A percentile compares a stretch with the other conserved stretches of the same genome.
These are phyloP conservation scores for Verticillium alfalfae DNA, from an alignment of 2,329 filamentous ascomycete genomes.

Conservation along the genomic window DNA sequence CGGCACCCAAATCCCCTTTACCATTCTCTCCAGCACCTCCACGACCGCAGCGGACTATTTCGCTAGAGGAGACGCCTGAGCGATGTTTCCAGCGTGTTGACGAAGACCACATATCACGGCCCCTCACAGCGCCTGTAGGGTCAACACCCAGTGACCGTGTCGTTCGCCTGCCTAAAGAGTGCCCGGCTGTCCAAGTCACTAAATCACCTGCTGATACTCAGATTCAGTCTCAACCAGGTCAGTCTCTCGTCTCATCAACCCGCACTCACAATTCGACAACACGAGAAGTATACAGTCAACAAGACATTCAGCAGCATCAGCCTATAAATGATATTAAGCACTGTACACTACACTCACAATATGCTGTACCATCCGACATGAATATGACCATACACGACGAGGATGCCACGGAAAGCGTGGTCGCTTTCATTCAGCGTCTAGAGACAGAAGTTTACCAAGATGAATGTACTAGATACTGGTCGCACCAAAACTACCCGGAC, in stretches of 20 bases:
- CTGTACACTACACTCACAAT: neutral
- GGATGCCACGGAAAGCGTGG: constrained; percentile 15
- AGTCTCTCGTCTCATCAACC: neutral
- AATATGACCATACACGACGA: neutral
- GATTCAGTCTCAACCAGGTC: neutral
- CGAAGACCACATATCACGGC: neutral
- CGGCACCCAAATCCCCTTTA: neutral
- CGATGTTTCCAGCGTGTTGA: neutral
- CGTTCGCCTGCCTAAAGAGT: neutral
- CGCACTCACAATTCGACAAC: too few species aligned
- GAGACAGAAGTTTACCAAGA: constrained; percentile 18
- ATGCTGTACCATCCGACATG: neutral
- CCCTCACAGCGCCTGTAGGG: neutral
- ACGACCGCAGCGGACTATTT: neutral
- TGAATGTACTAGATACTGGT: neutral
- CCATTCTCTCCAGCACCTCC: neutral
- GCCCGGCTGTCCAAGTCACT: neutral
- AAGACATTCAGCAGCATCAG: too few species aligned
- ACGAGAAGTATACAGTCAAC: too few species aligned
- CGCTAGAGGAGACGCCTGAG: neutral
- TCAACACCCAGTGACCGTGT: neutral
- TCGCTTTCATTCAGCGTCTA: constrained; percentile 26
- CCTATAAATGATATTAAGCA: neutral
- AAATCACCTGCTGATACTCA: neutral
- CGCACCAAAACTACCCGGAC: neutral